A percentile compares a stretch with the other conserved stretches of the same genome.
Conservation (phyloP, 108 stramenopile species). For the Pseudonitzschia multiseries region DNA sequence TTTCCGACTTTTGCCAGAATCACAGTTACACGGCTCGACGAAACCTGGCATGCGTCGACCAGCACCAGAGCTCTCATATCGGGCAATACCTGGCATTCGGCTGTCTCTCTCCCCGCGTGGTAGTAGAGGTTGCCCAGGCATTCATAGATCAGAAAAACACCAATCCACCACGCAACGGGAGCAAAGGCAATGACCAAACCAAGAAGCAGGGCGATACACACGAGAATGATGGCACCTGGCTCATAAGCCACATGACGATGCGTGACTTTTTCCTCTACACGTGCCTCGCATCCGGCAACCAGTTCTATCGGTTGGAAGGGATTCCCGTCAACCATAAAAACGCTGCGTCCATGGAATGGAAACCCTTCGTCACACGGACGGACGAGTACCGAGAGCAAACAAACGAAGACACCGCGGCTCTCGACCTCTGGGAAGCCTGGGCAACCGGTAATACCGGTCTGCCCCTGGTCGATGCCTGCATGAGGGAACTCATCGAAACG, state of each 20-base stretch:
- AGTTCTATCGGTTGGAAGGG: constrained; percentile 37
- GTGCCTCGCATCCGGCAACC: constrained; percentile 37
- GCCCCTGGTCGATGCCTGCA: constrained; percentile 90
- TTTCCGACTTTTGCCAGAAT: constrained; percentile 43
- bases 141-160: neutral
- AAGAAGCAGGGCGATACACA: neutral
- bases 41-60: constrained; percentile 52
- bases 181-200: neutral
- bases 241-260: constrained; percentile 70
- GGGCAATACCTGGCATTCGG: constrained; percentile 50
- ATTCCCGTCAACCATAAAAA: constrained; percentile 35
- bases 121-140: constrained; percentile 40
- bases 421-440: constrained; percentile 49
- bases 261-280: constrained; percentile 70
- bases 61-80: constrained; percentile 53
- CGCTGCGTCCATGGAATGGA: constrained; percentile 4
- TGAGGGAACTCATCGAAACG: constrained; percentile 81
- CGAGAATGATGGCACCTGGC: constrained; percentile 45
- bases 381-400: neutral
- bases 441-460: constrained; percentile 71
- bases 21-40: constrained; percentile 53
- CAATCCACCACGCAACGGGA: too few relatives aligned
- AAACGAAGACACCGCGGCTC: neutral
- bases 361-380: neutral
- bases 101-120: constrained; percentile 50